Conservation (phyloP, 2,329 filamentous ascomycete genomes). For the Talaromyces sp. region DNA sequence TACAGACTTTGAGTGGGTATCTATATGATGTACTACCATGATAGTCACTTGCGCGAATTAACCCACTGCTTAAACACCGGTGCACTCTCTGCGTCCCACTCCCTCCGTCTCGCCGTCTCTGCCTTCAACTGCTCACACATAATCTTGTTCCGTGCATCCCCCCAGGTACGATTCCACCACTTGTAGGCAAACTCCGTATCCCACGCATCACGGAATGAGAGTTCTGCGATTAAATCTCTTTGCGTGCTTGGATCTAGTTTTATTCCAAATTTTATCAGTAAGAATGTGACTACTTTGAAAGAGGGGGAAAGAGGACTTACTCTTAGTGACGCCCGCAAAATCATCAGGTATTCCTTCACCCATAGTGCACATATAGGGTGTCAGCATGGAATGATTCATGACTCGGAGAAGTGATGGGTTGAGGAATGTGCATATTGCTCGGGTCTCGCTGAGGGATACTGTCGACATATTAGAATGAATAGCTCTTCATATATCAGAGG, state of each 20-base stretch:
- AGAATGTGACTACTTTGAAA: not conserved
- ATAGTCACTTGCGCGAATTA: not conserved
- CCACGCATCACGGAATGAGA: constrained; percentile 7
- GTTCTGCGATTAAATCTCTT: not conserved
- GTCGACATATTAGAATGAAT: not conserved
- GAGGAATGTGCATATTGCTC: constrained; percentile 7
- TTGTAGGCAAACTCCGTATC: constrained; percentile 11
- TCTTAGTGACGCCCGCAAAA: not conserved
- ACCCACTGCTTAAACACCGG: not conserved
- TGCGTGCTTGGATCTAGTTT: not conserved
- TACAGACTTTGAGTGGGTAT: not conserved
- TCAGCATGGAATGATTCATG: not conserved
- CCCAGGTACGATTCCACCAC: not conserved
- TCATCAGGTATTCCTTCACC: not conserved
- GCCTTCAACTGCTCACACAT: not conserved
- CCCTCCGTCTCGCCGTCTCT: constrained; percentile 4
- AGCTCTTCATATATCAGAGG: not conserved
- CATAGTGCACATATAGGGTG: not conserved
- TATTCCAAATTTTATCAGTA: not conserved
- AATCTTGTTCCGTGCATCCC: not conserved
- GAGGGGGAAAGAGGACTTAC: not conserved
- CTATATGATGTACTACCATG: not conserved
- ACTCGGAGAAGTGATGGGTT: constrained; percentile 13
- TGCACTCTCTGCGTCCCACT: constrained; percentile 9
- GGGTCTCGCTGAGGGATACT: constrained; percentile 2